Evolutionary conservation across 441 rosid species (phyloP).

Genomic region (Erysimum cheiri): DNA sequence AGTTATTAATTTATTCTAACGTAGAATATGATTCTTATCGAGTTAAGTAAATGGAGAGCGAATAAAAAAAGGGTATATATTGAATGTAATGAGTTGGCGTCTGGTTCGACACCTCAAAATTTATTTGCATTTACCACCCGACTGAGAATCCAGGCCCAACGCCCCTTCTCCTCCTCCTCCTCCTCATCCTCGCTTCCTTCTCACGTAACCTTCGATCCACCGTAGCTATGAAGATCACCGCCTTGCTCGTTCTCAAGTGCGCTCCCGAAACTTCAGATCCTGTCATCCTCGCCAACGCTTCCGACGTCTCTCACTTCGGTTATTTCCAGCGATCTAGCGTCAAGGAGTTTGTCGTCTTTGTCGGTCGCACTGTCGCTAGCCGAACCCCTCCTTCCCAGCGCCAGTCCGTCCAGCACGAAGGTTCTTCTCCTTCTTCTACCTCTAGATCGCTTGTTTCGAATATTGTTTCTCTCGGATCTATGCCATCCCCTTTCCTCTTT

Average conservation of each 20-base stretch:
- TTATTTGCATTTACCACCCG: slow-evolving; percentile 9
- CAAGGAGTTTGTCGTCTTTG: slow-evolving; percentile 85
- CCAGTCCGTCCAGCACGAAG: slow-evolving; percentile 95
- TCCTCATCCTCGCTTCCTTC: slow-evolving; percentile 39
- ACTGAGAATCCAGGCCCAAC: slow-evolving; percentile 14
- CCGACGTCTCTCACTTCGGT: slow-evolving; percentile 89
- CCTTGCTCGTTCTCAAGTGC: slow-evolving; percentile 77
- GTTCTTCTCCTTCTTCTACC: slow-evolving; percentile 42
- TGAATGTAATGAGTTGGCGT: not conserved
- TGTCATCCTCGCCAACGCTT: slow-evolving; percentile 67
- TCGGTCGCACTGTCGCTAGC: slow-evolving; percentile 88
- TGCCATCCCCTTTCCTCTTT: not conserved
- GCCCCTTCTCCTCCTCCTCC: slow-evolving; percentile 23
- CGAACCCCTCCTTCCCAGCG: slow-evolving; percentile 85
- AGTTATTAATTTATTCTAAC: not conserved
- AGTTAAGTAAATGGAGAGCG: not conserved
- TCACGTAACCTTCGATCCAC: slow-evolving; percentile 35
- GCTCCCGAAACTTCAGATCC: slow-evolving; percentile 77
- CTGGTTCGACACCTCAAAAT: slow-evolving; percentile 24
- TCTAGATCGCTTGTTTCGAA: slow-evolving; percentile 19
- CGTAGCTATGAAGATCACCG: slow-evolving; percentile 85
- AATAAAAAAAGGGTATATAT: not conserved
- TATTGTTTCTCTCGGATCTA: slow-evolving; percentile 22
- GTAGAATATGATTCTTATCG: slow-evolving; percentile 6
- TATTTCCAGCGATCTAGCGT: slow-evolving; percentile 92